Evolutionary conservation across 2,329 filamentous ascomycete genomes (phyloP).

Genomic region (Diaporthe nobilis): DNA sequence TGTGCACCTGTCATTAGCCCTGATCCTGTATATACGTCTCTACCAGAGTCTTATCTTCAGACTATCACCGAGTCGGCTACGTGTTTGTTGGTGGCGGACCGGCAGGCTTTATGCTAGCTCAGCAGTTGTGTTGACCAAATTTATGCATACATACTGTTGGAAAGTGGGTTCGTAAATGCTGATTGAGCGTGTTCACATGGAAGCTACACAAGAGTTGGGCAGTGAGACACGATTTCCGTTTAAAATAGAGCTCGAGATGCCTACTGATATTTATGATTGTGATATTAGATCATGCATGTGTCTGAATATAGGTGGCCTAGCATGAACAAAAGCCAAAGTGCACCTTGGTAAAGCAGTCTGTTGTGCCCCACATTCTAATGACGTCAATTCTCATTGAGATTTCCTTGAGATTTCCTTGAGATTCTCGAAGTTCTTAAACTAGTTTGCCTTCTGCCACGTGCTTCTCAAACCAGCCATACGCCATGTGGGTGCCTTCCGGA

Average conservation of each 20-base stretch:
- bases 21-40: background rate
- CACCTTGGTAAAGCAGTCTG: background rate
- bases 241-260: background rate
- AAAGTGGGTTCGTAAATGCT: background rate
- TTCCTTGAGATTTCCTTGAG: background rate
- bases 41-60: background rate
- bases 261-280: background rate
- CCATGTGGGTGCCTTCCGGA: conserved; percentile 11
- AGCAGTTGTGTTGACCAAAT: background rate
- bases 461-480: conserved; percentile 21
- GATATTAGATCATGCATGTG: background rate
- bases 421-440: background rate
- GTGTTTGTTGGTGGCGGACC: background rate
- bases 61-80: background rate
- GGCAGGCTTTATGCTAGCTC: too few relatives aligned
- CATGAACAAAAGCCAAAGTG: too few relatives aligned
- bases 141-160: background rate
- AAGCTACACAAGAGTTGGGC: background rate
- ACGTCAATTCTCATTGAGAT: background rate
- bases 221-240: background rate
- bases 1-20: background rate
- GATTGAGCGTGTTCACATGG: background rate
- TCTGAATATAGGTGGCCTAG: background rate
- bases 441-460: background rate
- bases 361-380: background rate